phyloP scores from a whole-genome alignment of 768 basidiomycete genomes.

The Tulasnella sp. region DNA sequence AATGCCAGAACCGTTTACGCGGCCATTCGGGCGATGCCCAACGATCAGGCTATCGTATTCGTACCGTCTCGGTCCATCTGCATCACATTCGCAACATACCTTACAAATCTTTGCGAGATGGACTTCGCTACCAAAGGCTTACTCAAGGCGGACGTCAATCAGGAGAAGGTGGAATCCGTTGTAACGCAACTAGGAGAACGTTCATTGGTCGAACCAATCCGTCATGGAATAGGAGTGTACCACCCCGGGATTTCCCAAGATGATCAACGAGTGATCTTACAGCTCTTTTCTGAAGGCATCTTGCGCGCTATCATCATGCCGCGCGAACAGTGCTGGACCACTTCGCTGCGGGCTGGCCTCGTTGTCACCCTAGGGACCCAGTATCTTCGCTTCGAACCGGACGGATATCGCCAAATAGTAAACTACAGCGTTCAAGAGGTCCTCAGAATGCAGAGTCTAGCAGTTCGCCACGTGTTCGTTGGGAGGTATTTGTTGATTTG shows the following conservation, averaged over 20 bases:
- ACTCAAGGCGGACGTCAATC: conserved; percentile 49
- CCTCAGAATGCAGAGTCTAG: conserved; percentile 86
- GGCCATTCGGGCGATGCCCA: conserved; percentile 52
- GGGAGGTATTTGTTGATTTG: conserved; percentile 80
- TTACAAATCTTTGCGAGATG: conserved; percentile 82
- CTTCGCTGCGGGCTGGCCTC: conserved; percentile 78
- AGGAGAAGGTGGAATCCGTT: conserved; percentile 56
- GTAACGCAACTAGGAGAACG: conserved; percentile 56
- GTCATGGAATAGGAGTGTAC: conserved; percentile 85
- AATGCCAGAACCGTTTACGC: conserved; percentile 89
- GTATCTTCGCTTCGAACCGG: conserved; percentile 42
- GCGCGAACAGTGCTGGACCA: conserved; percentile 78
- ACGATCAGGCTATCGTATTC: conserved; percentile 68
- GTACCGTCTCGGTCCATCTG: conserved; percentile 83
- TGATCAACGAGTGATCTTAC: conserved; percentile 70
- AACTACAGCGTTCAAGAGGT: conserved; percentile 84
- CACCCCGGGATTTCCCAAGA: conserved; percentile 62
- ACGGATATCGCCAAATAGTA: conserved; percentile 56
- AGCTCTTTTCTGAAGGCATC: conserved; percentile 75
- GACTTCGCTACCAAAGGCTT: conserved; percentile 69
- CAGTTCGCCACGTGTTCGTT: conserved; percentile 54
- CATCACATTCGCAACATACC: conserved; percentile 64
- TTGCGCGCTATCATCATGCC: conserved; percentile 78
- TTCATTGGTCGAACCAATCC: conserved; percentile 63
- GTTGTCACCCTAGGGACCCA: conserved; percentile 94